Conservation (phyloP, 768 basidiomycete genomes). For the Psilocybe sp. region DNA sequence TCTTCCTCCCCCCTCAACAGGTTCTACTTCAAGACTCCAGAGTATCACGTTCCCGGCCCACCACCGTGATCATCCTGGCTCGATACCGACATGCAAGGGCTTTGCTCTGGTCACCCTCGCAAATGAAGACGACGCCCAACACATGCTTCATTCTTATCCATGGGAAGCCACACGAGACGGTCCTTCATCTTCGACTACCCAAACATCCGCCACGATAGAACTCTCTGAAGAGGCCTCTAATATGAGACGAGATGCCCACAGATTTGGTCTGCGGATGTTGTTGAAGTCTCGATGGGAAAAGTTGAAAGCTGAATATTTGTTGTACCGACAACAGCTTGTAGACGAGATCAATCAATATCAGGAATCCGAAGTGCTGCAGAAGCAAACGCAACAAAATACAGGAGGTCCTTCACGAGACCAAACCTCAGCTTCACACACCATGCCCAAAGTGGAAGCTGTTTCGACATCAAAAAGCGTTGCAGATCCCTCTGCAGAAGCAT, state of each 20-base stretch:
- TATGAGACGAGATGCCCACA: constrained; percentile 38
- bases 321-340: constrained; percentile 54
- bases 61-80: constrained; percentile 55
- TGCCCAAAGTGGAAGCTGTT: background rate
- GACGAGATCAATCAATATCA: constrained; percentile 38
- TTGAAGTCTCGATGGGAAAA: constrained; percentile 60
- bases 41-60: constrained; percentile 57
- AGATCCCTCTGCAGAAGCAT: background rate
- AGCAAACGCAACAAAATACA: background rate
- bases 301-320: constrained; percentile 68
- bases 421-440: background rate
- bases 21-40: constrained; percentile 37
- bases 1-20: constrained; percentile 17
- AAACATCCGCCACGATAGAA: constrained; percentile 2
- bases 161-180: constrained; percentile 38
- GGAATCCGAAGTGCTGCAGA: constrained; percentile 17
- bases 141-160: constrained; percentile 53
- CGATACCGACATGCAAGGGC: constrained; percentile 62
- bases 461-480: background rate
- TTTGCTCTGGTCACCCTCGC: constrained; percentile 70
- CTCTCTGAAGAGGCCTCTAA: background rate
- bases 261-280: constrained; percentile 58
- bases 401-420: background rate
- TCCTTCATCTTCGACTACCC: background rate
- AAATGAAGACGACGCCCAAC: constrained; percentile 32